Base-by-base conservation (phyloP, 345 rosid genomes). In the Lepidium sativum region DNA sequence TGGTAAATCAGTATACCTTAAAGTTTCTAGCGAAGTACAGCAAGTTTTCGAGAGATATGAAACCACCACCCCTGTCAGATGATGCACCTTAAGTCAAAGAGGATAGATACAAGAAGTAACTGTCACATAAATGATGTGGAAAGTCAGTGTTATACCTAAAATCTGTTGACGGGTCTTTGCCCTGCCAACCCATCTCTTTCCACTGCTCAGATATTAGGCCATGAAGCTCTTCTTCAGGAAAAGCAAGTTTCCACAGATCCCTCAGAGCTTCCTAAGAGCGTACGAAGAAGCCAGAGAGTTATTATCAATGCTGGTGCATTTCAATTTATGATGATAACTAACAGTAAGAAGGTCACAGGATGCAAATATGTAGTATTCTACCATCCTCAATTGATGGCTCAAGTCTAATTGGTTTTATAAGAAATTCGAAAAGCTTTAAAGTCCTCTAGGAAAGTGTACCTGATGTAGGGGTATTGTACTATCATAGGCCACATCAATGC, bases 181-280 rank as follows among this genome's bases (percentile, higher is more conserved):
- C 99, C 78, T 91, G 99, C 99, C 99, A 95, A 49, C 99, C 99
- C 99, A 95, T 95, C 84, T 88, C 96, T 80, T 95, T 95, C 99
- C 99, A 95, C 67, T 88, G 99, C 79, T 95, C 99, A 67, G 99
- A 86, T 81, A 91, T 83, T 63, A 95, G 69, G 60, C 88, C 87
- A 54, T 45, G 72, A 54, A 95, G 96, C 79, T 95, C 90, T 77
- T 91, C 97, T 59, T 82, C 89, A 40, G 97, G 97, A 81, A 88
- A 95, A 38, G 99, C 73, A 76, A 82, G 94, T 71, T 74, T 81
- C 99, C 99, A 95, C 23, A 95, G 72, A 35, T 84, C 86, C 82
- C 68, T 91, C 74, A 95, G 75, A 63, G 97, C 91, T 54, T 86
- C 96, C 99, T 95, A 77, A 31, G 72, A 42, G 57, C 1, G 5